These are phyloP conservation scores for Kazachstania taianensis DNA, from an alignment of 805 yeast species.

Conservation along the genomic window DNA sequence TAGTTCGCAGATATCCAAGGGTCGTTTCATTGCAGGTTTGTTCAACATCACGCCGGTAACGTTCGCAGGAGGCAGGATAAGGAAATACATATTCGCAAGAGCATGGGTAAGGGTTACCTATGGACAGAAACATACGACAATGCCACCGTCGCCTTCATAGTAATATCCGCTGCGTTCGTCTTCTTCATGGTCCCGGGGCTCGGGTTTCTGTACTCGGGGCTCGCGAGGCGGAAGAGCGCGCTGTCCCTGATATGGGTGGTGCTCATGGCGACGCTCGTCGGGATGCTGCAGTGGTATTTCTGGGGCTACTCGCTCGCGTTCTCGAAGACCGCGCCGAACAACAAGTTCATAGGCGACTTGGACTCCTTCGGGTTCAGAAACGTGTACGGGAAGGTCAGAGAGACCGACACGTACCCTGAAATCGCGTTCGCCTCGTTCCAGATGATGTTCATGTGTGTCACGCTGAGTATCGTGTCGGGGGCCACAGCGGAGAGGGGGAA, in stretches of 20 bases:
- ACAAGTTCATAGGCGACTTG: slow-evolving; percentile 81
- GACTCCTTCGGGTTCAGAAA: slow-evolving; percentile 73
- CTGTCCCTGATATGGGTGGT: slow-evolving; percentile 74
- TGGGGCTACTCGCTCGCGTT: slow-evolving; percentile 97
- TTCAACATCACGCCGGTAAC: too few relatives aligned
- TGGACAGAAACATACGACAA: slow-evolving; percentile 35
- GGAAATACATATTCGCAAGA: too few relatives aligned
- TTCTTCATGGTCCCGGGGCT: slow-evolving; percentile 92
- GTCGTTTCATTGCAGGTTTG: too few relatives aligned
- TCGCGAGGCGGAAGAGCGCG: slow-evolving; percentile 85
- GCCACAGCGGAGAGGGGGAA: slow-evolving; percentile 92
- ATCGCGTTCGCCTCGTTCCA: slow-evolving; percentile 79
- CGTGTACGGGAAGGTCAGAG: slow-evolving; percentile 38
- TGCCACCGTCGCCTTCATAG: slow-evolving; percentile 41
- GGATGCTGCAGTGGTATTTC: slow-evolving; percentile 86
- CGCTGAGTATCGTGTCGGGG: slow-evolving; percentile 84
- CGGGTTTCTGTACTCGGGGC: slow-evolving; percentile 84
- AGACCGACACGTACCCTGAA: slow-evolving; percentile 50
- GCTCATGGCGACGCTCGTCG: slow-evolving; percentile 63
- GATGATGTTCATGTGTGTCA: slow-evolving; percentile 86
- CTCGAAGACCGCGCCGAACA: slow-evolving; percentile 56
- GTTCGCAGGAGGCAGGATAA: too few relatives aligned
- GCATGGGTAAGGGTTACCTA: slow-evolving; percentile 12
- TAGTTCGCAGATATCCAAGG: too few relatives aligned
- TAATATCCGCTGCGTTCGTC: slow-evolving; percentile 59